A percentile compares a stretch with the other conserved stretches of the same genome.
Evolutionary conservation across 148 eudicot genomes (phyloP).

Genomic region (Fagopyrum esculentum): DNA sequence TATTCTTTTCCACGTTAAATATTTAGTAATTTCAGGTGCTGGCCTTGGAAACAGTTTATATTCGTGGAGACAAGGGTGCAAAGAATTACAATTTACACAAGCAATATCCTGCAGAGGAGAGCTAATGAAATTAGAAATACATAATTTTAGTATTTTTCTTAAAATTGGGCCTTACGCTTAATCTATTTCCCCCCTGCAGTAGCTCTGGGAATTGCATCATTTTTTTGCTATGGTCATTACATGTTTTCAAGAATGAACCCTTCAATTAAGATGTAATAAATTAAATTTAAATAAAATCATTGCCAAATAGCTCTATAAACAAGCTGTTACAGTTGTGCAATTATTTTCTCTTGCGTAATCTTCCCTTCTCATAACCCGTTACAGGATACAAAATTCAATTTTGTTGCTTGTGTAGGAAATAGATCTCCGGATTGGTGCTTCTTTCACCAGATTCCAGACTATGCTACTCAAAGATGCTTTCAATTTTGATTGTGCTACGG

Average conservation of each 20-base stretch:
- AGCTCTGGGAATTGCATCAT: neutral
- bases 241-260: neutral
- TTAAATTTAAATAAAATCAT: neutral
- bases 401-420: constrained; percentile 59
- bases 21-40: neutral
- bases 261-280: neutral
- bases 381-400: constrained; percentile 13
- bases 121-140: neutral
- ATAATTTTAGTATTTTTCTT: neutral
- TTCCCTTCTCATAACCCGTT: neutral
- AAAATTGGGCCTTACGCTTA: neutral
- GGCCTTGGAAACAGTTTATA: neutral
- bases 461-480: constrained; percentile 93
- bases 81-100: neutral
- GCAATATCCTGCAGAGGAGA: neutral
- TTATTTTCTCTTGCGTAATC: neutral
- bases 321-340: neutral
- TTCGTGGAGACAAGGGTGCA: neutral
- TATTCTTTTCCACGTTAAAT: neutral
- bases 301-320: neutral
- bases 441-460: constrained; percentile 97
- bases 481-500: constrained; percentile 51
- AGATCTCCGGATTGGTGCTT: constrained; percentile 97
- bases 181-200: neutral
- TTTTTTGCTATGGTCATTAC: neutral